phyloP scores from a whole-genome alignment of 2,329 filamentous ascomycete genomes.

The Biscogniauxia mediterranea region DNA sequence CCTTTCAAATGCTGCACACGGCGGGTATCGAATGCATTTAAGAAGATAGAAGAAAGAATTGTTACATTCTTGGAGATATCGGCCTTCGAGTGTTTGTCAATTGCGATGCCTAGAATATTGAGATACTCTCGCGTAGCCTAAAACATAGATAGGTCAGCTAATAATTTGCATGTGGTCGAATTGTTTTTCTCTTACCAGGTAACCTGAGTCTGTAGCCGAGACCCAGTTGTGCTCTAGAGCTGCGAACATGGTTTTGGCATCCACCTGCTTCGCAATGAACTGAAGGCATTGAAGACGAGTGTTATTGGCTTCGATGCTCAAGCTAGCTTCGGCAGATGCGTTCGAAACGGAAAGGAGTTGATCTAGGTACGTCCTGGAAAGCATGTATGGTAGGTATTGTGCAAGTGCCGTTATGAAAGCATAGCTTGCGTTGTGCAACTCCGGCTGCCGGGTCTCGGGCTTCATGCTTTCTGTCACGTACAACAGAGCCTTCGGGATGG shows the following conservation, averaged over 20 bases:
- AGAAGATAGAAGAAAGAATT: constrained; percentile 64
- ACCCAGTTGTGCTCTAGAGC: constrained; percentile 72
- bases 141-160: constrained; percentile 29
- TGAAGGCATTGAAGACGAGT: constrained; percentile 68
- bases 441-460: constrained; percentile 51
- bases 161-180: background rate
- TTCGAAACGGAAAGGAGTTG: constrained; percentile 71
- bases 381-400: constrained; percentile 84
- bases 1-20: constrained; percentile 51
- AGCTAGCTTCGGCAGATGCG: constrained; percentile 61
- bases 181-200: constrained; percentile 49
- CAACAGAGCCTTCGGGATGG: constrained; percentile 68
- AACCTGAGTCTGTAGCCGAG: constrained; percentile 60
- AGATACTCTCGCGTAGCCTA: constrained; percentile 69
- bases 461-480: constrained; percentile 67
- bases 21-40: constrained; percentile 63
- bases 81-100: constrained; percentile 77
- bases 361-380: constrained; percentile 72
- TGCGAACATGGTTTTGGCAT: constrained; percentile 73
- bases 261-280: constrained; percentile 73
- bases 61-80: constrained; percentile 73
- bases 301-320: constrained; percentile 62
- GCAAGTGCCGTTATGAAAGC: constrained; percentile 76
- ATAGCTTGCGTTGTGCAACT: constrained; percentile 79
- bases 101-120: constrained; percentile 64